Evolutionary conservation across 805 yeast genomes (phyloP), one percentile per base, ranked within the genome.

Genomic region (Alloascoidea hylecoeti): DNA sequence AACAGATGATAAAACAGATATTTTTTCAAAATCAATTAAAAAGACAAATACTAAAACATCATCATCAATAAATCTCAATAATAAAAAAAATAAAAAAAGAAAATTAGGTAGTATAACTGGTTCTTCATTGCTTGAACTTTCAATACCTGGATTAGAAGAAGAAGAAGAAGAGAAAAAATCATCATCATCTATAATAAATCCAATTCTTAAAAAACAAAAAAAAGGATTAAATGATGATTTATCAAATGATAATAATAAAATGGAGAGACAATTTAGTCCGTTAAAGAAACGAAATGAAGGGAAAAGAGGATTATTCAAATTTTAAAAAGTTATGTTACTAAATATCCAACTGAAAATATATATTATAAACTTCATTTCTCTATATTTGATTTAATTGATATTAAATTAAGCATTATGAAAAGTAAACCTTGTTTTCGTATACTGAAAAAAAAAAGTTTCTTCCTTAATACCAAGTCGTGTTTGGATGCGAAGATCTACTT

Each of bases 181-280:
- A n/a, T 45, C 4, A 33, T 35, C 2, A 38, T 28, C 9, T 35
- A 37, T 17, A 42, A 37, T 3, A 35, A 33, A 6, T 16, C 37
- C n/a, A n/a, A 2, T 14, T 41, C 18, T 40, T 43, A 23, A 45
- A 43, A 13, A 41, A 40, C 18, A 35, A 35, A 17, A 44, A 43
- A 13, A 43, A 45, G 28, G 38, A 37, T n/a, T 43, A 42, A 4
- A 46, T 46, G 5, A 18, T 40, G 16, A 44, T 45, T 39, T 40
- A 42, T 33, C 36, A 44, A 4, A 38, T 36, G 14, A 39, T 28
- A n/a, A 35, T 35, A 16, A 19, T 17, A 2, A 15, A 37, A 17
- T 34, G 14, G 16, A 38, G 27, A 32, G 37, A 35, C 37, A 19
- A 27, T 38, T 43, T 23, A 42, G 45, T 18, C 47, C 47, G 4